phyloP scores from a whole-genome alignment of 1,284 basidiomycete genomes.

The Tylopilus sp. region DNA sequence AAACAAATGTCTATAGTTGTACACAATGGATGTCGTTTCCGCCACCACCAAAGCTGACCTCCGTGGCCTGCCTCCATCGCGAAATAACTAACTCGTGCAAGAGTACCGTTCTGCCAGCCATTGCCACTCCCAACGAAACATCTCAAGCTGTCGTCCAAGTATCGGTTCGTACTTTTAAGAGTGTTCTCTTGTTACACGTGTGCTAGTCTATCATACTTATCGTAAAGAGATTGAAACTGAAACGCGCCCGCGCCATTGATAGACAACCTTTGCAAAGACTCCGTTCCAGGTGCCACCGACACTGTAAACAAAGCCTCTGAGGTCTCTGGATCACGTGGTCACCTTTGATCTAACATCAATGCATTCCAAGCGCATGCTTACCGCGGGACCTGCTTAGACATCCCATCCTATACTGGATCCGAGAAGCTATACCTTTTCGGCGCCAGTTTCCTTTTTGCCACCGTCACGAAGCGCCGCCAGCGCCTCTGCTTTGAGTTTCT shows the following conservation, averaged over 20 bases:
- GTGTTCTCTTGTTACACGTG: neutral
- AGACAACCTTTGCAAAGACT: neutral
- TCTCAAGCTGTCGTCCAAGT: too few relatives aligned
- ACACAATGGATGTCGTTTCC: too few relatives aligned
- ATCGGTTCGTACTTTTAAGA: too few relatives aligned
- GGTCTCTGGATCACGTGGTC: neutral
- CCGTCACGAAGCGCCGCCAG: conserved; percentile 4
- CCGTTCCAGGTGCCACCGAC: neutral
- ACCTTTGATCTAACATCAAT: neutral
- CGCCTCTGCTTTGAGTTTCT: conserved; percentile 38
- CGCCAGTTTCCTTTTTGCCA: neutral
- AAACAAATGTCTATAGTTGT: too few relatives aligned
- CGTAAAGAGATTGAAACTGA: neutral
- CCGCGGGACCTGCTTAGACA: neutral
- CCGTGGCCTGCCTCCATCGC: too few relatives aligned
- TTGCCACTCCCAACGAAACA: too few relatives aligned
- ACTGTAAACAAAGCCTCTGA: neutral
- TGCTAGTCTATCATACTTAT: neutral
- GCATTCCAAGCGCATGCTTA: neutral
- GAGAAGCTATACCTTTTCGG: conserved; percentile 6
- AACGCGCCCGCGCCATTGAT: too few relatives aligned
- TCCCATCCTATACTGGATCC: neutral
- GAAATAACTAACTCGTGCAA: neutral
- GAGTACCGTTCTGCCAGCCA: too few relatives aligned
- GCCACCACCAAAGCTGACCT: too few relatives aligned